Conservation (phyloP, 768 basidiomycete species). For the Russula sp. region DNA sequence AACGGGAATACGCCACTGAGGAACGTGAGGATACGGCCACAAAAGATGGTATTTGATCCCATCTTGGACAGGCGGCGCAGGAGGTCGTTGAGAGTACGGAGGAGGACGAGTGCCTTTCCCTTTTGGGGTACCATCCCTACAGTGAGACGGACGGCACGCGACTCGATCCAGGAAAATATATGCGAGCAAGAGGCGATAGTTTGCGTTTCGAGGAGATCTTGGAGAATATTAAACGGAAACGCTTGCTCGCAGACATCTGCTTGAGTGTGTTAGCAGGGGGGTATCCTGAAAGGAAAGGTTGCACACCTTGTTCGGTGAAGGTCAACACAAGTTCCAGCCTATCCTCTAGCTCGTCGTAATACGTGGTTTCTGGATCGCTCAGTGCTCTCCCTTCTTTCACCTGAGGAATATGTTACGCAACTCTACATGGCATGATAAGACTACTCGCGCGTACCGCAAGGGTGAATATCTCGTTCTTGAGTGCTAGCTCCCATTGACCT, state of each 20-base stretch:
- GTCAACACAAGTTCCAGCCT: constrained; percentile 70
- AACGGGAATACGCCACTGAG: constrained; percentile 82
- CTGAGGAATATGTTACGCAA: constrained; percentile 39
- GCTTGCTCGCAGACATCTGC: constrained; percentile 74
- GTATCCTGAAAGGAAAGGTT: constrained; percentile 3
- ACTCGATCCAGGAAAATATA: constrained; percentile 86
- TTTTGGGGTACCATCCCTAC: constrained; percentile 80
- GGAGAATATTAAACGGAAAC: constrained; percentile 70
- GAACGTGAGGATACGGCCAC: constrained; percentile 86
- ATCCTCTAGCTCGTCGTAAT: constrained; percentile 59
- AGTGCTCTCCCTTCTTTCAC: constrained; percentile 65
- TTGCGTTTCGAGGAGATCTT: constrained; percentile 82
- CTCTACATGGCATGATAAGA: not conserved
- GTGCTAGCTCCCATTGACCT: constrained; percentile 70
- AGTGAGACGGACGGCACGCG: constrained; percentile 64
- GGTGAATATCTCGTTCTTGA: constrained; percentile 67
- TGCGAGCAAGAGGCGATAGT: constrained; percentile 83
- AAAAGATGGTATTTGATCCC: constrained; percentile 80
- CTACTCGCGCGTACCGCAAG: constrained; percentile 52
- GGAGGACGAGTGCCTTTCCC: constrained; percentile 80
- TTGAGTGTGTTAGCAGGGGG: constrained; percentile 17
- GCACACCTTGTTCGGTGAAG: constrained; percentile 73
- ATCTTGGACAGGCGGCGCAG: constrained; percentile 84
- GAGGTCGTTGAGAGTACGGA: constrained; percentile 84
- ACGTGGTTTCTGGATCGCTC: constrained; percentile 48